Conservation (phyloP, 2,329 filamentous ascomycete species). For the Shiraia sp. region DNA sequence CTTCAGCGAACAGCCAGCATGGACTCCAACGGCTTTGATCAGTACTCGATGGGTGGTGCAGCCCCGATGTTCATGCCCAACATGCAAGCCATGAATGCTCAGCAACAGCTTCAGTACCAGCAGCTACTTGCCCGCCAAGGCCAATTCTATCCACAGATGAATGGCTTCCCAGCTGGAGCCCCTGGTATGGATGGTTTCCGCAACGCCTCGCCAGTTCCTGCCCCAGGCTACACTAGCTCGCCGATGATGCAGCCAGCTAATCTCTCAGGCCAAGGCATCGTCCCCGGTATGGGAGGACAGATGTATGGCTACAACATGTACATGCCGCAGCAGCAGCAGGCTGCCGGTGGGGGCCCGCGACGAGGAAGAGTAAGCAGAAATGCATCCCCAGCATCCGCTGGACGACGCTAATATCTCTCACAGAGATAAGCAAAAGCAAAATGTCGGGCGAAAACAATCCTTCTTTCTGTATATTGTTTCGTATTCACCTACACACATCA, state of each 20-base stretch:
- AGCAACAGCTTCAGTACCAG: conserved; percentile 62
- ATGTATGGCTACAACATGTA: conserved; percentile 59
- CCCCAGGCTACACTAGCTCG: conserved; percentile 46
- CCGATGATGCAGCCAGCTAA: conserved; percentile 54
- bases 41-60: conserved; percentile 45
- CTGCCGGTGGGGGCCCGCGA: conserved; percentile 55
- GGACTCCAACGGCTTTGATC: conserved; percentile 54
- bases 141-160: conserved; percentile 53
- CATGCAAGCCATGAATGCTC: conserved; percentile 48
- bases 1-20: conserved; percentile 54
- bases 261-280: conserved; percentile 47
- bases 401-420: conserved; percentile 24
- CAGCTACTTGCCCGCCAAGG: conserved; percentile 56
- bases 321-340: conserved; percentile 50
- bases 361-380: conserved; percentile 56
- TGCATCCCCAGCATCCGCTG: conserved; percentile 21
- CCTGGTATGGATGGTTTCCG: conserved; percentile 51
- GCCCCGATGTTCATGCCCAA: conserved; percentile 42
- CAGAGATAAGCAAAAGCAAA: conserved; percentile 29
- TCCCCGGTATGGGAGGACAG: conserved; percentile 33
- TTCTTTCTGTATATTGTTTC: conserved; percentile 30
- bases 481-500: conserved; percentile 22
- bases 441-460: not conserved
- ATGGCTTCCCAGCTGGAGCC: conserved; percentile 44
- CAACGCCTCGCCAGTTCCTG: conserved; percentile 47